Conservation (phyloP, 495 filamentous ascomycete genomes). For the Xylaria longipes region DNA sequence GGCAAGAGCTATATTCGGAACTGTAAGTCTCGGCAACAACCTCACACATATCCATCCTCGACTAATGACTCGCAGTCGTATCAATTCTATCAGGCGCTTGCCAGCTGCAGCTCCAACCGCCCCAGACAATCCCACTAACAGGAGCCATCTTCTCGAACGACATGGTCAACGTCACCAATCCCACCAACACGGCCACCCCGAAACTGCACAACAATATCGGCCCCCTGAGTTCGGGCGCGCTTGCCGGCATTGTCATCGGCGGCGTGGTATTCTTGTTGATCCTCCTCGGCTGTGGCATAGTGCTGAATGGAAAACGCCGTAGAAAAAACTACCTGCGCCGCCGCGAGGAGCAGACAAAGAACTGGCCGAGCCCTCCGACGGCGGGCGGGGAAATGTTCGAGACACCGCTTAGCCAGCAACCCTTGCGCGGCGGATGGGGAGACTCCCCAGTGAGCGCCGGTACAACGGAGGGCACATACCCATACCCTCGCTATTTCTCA, state of each 20-base stretch:
- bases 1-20: conserved; percentile 45
- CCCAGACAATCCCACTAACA: conserved; percentile 49
- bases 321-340: conserved; percentile 51
- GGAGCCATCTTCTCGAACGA: conserved; percentile 56
- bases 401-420: conserved; percentile 55
- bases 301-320: conserved; percentile 57
- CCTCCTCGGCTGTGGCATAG: conserved; percentile 51
- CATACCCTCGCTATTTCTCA: conserved; percentile 54
- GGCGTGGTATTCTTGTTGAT: conserved; percentile 50
- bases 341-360: conserved; percentile 45
- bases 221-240: conserved; percentile 54
- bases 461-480: conserved; percentile 38
- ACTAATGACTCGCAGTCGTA: conserved; percentile 40
- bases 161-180: conserved; percentile 50
- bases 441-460: conserved; percentile 52
- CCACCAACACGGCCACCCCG: conserved; percentile 39
- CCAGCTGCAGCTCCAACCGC: conserved; percentile 45
- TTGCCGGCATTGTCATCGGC: conserved; percentile 60
- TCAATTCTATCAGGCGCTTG: conserved; percentile 56
- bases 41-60: background rate
- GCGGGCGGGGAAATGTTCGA: conserved; percentile 51
- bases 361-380: conserved; percentile 46
- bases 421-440: conserved; percentile 49
- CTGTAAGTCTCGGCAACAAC: conserved; percentile 35
- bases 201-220: conserved; percentile 32